Base-by-base conservation (phyloP, 2,329 filamentous ascomycete genomes). In the Exophiala alcalophila region DNA sequence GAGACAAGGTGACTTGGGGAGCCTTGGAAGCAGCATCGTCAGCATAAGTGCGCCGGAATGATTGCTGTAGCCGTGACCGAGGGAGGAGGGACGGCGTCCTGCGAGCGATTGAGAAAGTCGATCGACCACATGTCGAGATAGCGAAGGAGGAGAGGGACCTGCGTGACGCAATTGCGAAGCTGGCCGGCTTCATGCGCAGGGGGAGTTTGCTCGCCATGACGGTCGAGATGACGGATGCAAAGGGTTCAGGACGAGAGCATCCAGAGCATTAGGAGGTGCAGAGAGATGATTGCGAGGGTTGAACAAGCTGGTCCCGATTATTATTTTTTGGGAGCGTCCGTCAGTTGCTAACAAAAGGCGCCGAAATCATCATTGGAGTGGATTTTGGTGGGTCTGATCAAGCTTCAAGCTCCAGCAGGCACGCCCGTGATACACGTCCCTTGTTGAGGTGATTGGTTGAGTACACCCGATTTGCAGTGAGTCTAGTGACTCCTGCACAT, bases 1-100 rank as follows among this genome's bases (percentile, higher is more conserved):
- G 57, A 14, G 64, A 54, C 14, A 60, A 46, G 9, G 52, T 56
- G 12, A 58, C 61, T 31, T 69, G 62, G 39, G 71, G 69, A 19
- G 69, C 64, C n/a, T n/a, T n/a, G n/a, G n/a, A n/a, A n/a, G n/a
- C n/a, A 29, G 61, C 49, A 48, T 68, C 69, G 57, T 80, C 74
- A 41, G 78, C 76, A 53, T 75, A 76, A 16, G 63, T 58, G 40
- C 73, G 67, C 44, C 68, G 68, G 56, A 68, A 68, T 24, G 60
- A 51, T 45, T 65, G 66, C 46, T 61, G 59, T n/a, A 65, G 38
- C 18, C 54, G 50, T 40, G 53, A 53, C 23, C 44, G 45, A 30
- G 52, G 32, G 19, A 46, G 35, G 14, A 47, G 19, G 8, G 36
- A 12, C 12, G 47, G 34, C 31, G 30, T 26, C 35, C 40, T 44